Conservation (phyloP, 2,329 filamentous ascomycete species). For the Fusarium decemcellulare region DNA sequence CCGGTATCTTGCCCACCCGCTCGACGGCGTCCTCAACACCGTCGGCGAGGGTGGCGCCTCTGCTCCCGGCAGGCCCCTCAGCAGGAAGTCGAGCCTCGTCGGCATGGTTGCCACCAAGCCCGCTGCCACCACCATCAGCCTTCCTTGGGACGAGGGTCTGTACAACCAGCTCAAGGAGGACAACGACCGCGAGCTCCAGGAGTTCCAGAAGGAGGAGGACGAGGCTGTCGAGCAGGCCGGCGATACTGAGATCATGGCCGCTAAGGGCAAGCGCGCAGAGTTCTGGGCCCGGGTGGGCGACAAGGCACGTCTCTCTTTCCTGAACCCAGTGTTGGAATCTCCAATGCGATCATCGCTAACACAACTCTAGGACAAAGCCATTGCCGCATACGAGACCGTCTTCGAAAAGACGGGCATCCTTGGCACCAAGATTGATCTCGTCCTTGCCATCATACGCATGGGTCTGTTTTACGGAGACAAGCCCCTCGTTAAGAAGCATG, state of each 20-base stretch:
- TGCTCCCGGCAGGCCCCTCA: constrained; percentile 69
- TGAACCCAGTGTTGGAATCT: not conserved
- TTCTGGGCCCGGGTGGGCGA: constrained; percentile 97
- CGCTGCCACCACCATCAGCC: constrained; percentile 73
- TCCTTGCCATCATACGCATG: constrained; percentile 95
- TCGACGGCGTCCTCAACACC: constrained; percentile 85
- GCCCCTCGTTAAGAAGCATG: constrained; percentile 90
- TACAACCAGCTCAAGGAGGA: constrained; percentile 84
- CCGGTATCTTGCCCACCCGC: constrained; percentile 85
- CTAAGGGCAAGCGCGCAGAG: constrained; percentile 94
- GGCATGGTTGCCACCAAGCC: constrained; percentile 83
- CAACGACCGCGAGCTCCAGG: constrained; percentile 83
- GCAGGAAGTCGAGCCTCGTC: constrained; percentile 78
- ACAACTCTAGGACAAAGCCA: constrained; percentile 84
- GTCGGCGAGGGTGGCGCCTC: constrained; percentile 73
- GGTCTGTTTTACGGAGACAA: constrained; percentile 97
- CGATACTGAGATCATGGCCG: constrained; percentile 94
- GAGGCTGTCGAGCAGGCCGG: constrained; percentile 96
- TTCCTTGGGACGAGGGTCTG: constrained; percentile 92
- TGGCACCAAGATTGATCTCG: constrained; percentile 96
- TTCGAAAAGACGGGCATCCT: constrained; percentile 98
- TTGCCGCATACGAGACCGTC: constrained; percentile 91
- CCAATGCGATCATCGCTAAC: constrained; percentile 32
- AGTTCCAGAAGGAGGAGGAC: constrained; percentile 88
- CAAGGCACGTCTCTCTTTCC: constrained; percentile 74